phyloP scores from a whole-genome alignment of 202 grass and related monocot species.

The Bolboschoenoplectus hybrid region DNA sequence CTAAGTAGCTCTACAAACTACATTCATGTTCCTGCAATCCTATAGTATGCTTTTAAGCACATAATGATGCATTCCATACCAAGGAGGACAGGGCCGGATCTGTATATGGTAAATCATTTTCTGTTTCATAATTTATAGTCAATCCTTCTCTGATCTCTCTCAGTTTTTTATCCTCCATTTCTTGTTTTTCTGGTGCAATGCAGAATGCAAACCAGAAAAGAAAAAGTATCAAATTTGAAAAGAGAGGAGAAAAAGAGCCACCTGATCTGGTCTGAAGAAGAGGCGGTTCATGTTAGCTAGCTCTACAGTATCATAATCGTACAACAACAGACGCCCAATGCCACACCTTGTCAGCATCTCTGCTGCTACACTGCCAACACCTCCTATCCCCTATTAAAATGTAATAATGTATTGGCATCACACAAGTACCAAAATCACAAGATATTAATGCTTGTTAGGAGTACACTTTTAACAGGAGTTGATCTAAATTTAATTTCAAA shows the following conservation, averaged over 20 bases:
- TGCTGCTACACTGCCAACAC: constrained; percentile 91
- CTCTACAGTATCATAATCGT: constrained; percentile 97
- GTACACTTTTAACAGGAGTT: not conserved
- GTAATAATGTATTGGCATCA: not conserved
- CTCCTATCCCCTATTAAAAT: constrained; percentile 78
- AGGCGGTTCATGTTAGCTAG: constrained; percentile 98
- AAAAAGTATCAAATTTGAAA: not conserved
- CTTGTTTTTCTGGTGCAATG: not conserved
- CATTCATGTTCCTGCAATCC: not conserved
- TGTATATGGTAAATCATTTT: not conserved
- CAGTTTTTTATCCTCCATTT: not conserved
- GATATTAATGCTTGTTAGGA: not conserved
- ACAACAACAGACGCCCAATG: constrained; percentile 89
- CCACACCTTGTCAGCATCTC: constrained; percentile 99
- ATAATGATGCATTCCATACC: not conserved
- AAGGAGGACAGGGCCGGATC: not conserved
- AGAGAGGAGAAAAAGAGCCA: constrained; percentile 36
- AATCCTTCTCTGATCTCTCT: not conserved
- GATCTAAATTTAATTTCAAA: not conserved
- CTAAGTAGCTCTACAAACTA: not conserved
- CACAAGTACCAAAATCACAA: not conserved
- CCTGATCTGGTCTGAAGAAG: constrained; percentile 98
- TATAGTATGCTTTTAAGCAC: not conserved
- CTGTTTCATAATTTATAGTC: not conserved
- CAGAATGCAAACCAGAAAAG: not conserved